Evolutionary conservation across 2,329 filamentous ascomycete genomes (phyloP).

Genomic region (Epichloe brachyelytri): DNA sequence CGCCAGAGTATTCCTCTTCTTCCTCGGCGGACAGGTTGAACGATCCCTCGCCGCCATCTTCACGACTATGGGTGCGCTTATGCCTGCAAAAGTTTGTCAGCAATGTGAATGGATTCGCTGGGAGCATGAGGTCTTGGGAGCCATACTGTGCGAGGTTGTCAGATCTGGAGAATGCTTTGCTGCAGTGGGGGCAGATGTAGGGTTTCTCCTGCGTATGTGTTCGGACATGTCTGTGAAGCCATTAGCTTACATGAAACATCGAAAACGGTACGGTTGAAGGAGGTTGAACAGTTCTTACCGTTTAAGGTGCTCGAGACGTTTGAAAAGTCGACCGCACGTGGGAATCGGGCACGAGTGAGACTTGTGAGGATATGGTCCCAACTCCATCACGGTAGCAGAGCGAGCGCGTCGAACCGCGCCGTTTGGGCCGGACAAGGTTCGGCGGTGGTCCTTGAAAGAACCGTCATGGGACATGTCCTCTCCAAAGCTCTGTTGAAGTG

Average conservation of each 20-base stretch:
- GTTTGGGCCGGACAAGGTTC: conserved; percentile 57
- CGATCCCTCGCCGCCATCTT: conserved; percentile 43
- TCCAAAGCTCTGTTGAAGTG: conserved; percentile 59
- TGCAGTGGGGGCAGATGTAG: conserved; percentile 95
- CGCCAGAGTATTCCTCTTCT: conserved; percentile 69
- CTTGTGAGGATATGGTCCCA: conserved; percentile 93
- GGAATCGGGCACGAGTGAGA: conserved; percentile 99
- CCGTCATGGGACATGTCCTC: conserved; percentile 48
- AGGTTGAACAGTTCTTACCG: conserved; percentile 54
- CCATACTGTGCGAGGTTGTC: conserved; percentile 96
- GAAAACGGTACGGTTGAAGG: conserved; percentile 7
- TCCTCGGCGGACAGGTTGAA: conserved; percentile 68
- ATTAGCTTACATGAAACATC: neutral
- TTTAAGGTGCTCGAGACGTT: conserved; percentile 98
- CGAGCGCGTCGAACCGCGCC: conserved; percentile 79
- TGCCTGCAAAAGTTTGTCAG: conserved; percentile 45
- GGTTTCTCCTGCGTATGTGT: conserved; percentile 99
- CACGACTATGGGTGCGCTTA: conserved; percentile 60
- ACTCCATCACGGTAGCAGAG: conserved; percentile 91
- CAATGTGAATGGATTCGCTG: neutral
- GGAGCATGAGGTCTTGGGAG: conserved; percentile 12
- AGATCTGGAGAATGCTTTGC: conserved; percentile 95
- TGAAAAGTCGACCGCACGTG: conserved; percentile 92
- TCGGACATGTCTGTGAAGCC: conserved; percentile 75
- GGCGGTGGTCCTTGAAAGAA: conserved; percentile 36